phyloP scores from a whole-genome alignment of 2,329 filamentous ascomycete genomes.

The Domatiomyces globalis region DNA sequence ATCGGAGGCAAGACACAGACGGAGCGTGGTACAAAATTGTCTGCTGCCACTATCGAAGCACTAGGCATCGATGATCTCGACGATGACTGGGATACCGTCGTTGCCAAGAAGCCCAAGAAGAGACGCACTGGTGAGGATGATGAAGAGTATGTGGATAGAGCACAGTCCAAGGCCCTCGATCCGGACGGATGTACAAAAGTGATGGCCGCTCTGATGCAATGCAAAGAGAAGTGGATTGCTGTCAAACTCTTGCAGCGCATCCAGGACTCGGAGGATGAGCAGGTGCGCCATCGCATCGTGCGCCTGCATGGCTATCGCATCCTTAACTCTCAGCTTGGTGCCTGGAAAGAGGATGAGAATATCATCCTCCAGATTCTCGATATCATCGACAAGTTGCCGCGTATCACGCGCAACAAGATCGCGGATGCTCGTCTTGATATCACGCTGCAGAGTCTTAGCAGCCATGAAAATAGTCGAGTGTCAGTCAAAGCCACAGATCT shows the following conservation, averaged over 20 bases:
- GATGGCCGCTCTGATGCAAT: conserved; percentile 93
- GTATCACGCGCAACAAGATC: conserved; percentile 92
- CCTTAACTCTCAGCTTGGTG: conserved; percentile 68
- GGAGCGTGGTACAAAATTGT: conserved; percentile 82
- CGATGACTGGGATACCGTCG: conserved; percentile 68
- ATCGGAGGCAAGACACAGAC: conserved; percentile 98
- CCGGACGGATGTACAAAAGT: conserved; percentile 81
- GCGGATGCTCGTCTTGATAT: conserved; percentile 88
- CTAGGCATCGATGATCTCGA: conserved; percentile 76
- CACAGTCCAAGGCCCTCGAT: conserved; percentile 63
- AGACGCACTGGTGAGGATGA: conserved; percentile 90
- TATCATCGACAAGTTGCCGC: conserved; percentile 75
- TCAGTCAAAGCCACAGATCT: conserved; percentile 55
- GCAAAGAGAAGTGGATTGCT: conserved; percentile 98
- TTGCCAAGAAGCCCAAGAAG: conserved; percentile 80
- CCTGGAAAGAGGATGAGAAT: conserved; percentile 80
- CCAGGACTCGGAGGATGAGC: conserved; percentile 72
- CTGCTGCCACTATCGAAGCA: conserved; percentile 79
- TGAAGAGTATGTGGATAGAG: conserved; percentile 85
- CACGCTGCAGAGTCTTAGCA: conserved; percentile 54
- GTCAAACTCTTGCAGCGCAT: conserved; percentile 87
- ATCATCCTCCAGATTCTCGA: conserved; percentile 79
- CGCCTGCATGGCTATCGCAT: conserved; percentile 97
- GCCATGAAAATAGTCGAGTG: conserved; percentile 60
- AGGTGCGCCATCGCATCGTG: conserved; percentile 74